Evolutionary conservation across 2,329 filamentous ascomycete species (phyloP).

Genomic region (Tolypocladium album): DNA sequence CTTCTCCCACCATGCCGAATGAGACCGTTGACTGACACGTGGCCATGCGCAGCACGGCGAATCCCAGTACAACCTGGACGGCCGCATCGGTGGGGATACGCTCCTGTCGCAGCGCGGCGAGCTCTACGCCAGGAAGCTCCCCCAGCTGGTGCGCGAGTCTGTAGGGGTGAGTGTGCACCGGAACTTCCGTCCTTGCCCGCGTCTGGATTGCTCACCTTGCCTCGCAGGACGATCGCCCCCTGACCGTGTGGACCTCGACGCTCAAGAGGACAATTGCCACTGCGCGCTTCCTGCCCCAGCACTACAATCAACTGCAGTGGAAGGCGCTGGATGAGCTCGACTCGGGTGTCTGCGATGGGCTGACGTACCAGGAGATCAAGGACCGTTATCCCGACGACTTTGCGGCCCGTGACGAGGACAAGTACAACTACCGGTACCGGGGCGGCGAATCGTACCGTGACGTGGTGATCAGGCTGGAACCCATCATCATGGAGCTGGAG

Average conservation of each 20-base stretch:
- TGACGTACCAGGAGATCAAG: slow-evolving; percentile 94
- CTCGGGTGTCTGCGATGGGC: slow-evolving; percentile 88
- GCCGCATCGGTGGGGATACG: slow-evolving; percentile 88
- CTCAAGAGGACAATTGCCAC: slow-evolving; percentile 82
- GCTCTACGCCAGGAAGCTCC: slow-evolving; percentile 75
- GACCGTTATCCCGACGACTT: slow-evolving; percentile 90
- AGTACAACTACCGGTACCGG: slow-evolving; percentile 98
- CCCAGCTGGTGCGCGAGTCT: slow-evolving; percentile 73
- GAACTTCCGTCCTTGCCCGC: background rate
- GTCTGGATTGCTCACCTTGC: background rate
- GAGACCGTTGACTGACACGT: background rate
- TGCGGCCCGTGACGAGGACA: slow-evolving; percentile 89
- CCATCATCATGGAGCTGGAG: slow-evolving; percentile 99
- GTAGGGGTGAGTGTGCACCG: slow-evolving; percentile 56
- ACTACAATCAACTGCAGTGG: slow-evolving; percentile 95
- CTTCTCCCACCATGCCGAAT: background rate
- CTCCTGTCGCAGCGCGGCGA: slow-evolving; percentile 78
- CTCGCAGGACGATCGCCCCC: slow-evolving; percentile 44
- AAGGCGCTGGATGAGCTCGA: slow-evolving; percentile 97
- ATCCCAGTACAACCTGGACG: slow-evolving; percentile 81
- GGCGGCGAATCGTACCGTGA: slow-evolving; percentile 94
- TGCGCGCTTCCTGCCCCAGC: slow-evolving; percentile 64
- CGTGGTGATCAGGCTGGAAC: slow-evolving; percentile 92
- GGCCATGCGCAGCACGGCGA: slow-evolving; percentile 64
- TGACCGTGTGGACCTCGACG: slow-evolving; percentile 54